Evolutionary conservation across 164 flowering plant species (phyloP).

Genomic region (Annona squamosa): DNA sequence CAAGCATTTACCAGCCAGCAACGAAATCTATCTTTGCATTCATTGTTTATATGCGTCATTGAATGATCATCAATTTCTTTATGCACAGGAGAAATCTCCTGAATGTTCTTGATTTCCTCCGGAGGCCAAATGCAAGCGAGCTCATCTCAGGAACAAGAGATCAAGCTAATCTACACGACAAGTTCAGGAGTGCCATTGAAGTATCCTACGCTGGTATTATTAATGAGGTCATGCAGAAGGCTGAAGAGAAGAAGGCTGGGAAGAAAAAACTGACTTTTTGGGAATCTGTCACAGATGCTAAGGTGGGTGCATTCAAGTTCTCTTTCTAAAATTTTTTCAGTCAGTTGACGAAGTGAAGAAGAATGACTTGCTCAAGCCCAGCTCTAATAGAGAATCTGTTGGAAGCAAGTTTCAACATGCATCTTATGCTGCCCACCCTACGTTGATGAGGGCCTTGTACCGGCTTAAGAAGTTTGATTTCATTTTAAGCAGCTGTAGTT

Average conservation of each 20-base stretch:
- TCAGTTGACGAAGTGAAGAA: background rate
- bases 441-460: too few species aligned
- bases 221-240: conserved; percentile 40
- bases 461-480: too few species aligned
- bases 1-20: background rate
- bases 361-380: background rate
- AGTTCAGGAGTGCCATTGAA: conserved; percentile 72
- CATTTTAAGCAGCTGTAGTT: too few species aligned
- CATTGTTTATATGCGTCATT: background rate
- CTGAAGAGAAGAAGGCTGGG: conserved; percentile 49
- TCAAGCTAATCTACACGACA: conserved; percentile 73
- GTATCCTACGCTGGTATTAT: conserved; percentile 64
- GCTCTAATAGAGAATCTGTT: background rate
- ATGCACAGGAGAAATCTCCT: conserved; percentile 76
- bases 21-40: background rate
- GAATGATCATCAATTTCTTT: background rate
- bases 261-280: conserved; percentile 68
- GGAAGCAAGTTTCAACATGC: too few species aligned
- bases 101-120: conserved; percentile 86
- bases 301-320: conserved; percentile 82
- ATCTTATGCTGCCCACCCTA: too few species aligned
- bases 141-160: conserved; percentile 95
- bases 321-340: conserved; percentile 36
- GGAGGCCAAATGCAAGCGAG: conserved; percentile 74
- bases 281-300: conserved; percentile 80